Percentiles rank a stretch among this genome's conserved stretches.
Conservation (phyloP, 179 eudicot genomes). For the Corrigiola litoralis region DNA sequence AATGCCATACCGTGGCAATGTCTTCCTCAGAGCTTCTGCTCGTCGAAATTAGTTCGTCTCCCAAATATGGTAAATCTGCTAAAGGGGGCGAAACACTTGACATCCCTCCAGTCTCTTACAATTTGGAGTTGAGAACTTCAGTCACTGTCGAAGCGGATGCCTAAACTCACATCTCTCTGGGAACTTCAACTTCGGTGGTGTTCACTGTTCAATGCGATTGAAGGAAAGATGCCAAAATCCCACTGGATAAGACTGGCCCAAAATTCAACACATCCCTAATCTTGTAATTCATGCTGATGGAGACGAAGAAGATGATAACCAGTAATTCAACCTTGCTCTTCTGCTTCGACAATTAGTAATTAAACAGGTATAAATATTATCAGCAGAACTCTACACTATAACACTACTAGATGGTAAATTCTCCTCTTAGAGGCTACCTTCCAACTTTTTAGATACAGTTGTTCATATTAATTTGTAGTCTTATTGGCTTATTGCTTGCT, state of each 20-base stretch:
- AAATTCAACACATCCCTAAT: conserved; percentile 12
- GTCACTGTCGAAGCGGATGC: conserved; percentile 6
- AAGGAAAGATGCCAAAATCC: conserved; percentile 7
- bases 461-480: no score
- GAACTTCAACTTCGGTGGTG: neutral
- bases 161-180: conserved; percentile 1
- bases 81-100: conserved; percentile 26
- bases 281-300: no score
- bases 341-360: no score
- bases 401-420: no score
- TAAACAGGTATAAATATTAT: no score
- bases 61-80: neutral
- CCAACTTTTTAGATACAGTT: no score
- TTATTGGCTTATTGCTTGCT: no score
- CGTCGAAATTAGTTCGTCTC: neutral
- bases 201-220: neutral
- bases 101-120: neutral
- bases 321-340: no score
- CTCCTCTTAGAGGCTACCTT: no score
- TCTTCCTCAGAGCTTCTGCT: neutral
- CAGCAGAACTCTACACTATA: no score
- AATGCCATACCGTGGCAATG: neutral
- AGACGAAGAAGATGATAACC: no score
- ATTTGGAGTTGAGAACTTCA: neutral
- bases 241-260: conserved; percentile 14